Conservation (phyloP, 805 yeast genomes). For the Lipomyces kockii region DNA sequence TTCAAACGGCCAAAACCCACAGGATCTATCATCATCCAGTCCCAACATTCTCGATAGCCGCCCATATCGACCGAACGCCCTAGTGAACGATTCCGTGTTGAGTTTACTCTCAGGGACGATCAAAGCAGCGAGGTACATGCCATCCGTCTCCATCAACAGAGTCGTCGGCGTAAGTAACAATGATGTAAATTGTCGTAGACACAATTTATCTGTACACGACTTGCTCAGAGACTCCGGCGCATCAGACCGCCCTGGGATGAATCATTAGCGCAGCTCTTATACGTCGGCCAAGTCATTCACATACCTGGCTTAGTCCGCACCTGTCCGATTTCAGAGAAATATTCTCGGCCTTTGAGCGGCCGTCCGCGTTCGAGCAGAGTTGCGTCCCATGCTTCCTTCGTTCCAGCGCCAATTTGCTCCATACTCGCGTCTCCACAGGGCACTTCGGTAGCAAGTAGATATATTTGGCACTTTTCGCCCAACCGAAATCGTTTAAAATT, state of each 20-base stretch:
- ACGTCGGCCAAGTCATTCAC: neutral
- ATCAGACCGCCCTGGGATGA: slow-evolving; percentile 61
- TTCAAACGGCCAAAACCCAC: slow-evolving; percentile 23
- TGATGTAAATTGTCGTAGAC: slow-evolving; percentile 58
- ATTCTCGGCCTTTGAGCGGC: slow-evolving; percentile 64
- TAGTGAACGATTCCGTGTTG: slow-evolving; percentile 37
- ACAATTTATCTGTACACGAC: slow-evolving; percentile 86
- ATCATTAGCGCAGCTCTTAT: neutral
- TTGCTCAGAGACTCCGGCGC: slow-evolving; percentile 73
- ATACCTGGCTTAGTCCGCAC: slow-evolving; percentile 87
- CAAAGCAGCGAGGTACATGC: slow-evolving; percentile 40
- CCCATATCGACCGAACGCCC: slow-evolving; percentile 43
- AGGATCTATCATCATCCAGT: neutral
- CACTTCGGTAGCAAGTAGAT: slow-evolving; percentile 69
- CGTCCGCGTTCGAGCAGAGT: slow-evolving; percentile 25
- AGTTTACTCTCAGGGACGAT: slow-evolving; percentile 40
- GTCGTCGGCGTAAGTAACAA: slow-evolving; percentile 43
- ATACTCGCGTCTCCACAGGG: slow-evolving; percentile 94
- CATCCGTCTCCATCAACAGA: slow-evolving; percentile 36
- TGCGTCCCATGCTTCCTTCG: slow-evolving; percentile 19
- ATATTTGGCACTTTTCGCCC: slow-evolving; percentile 52
- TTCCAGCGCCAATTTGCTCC: slow-evolving; percentile 47
- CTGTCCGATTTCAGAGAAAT: slow-evolving; percentile 59
- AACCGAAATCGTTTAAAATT: slow-evolving; percentile 44
- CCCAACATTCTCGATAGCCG: slow-evolving; percentile 6